A percentile compares a stretch with the other conserved stretches of the same genome.
Conservation (phyloP, 768 basidiomycete species). For the Cystofilobasidium capitatum region DNA sequence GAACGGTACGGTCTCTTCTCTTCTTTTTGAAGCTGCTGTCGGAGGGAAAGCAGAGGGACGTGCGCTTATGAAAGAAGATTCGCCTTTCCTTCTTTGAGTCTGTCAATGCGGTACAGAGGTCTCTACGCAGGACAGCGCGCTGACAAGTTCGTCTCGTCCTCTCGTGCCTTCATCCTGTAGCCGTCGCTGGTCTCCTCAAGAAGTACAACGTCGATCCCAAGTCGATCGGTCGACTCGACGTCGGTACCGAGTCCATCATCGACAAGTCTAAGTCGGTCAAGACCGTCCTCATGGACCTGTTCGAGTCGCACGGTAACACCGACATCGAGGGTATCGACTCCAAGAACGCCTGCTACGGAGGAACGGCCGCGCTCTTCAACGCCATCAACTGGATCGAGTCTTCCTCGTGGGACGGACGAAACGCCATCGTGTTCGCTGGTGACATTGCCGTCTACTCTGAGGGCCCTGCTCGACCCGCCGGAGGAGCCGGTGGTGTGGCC, state of each 20-base stretch:
- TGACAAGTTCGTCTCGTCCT: not conserved
- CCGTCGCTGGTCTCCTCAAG: conserved; percentile 75
- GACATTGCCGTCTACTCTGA: conserved; percentile 98
- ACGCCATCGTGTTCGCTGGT: conserved; percentile 91
- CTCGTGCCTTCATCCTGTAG: conserved; percentile 42
- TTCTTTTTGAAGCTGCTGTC: not conserved
- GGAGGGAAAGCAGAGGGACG: not conserved
- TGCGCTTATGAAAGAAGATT: not conserved
- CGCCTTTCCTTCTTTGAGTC: too few relatives aligned
- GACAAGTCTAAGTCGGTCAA: conserved; percentile 99
- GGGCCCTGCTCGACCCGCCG: conserved; percentile 86
- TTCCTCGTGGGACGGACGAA: conserved; percentile 91
- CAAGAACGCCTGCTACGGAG: conserved; percentile 98
- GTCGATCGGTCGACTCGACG: conserved; percentile 93
- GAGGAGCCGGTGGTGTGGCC: conserved; percentile 91
- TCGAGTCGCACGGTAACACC: conserved; percentile 79
- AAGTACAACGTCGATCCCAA: conserved; percentile 94
- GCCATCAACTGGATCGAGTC: conserved; percentile 97
- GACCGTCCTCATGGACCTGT: conserved; percentile 96
- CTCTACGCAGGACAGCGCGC: not conserved
- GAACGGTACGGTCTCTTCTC: conserved; percentile 52
- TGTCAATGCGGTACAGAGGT: not conserved
- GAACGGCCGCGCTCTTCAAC: conserved; percentile 97
- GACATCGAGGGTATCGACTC: conserved; percentile 99
- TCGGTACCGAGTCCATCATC: conserved; percentile 97